A percentile compares a stretch with the other conserved stretches of the same genome.
phyloP scores from a whole-genome alignment of 2,329 filamentous ascomycete genomes.

The Exophiala dermatitidis region DNA sequence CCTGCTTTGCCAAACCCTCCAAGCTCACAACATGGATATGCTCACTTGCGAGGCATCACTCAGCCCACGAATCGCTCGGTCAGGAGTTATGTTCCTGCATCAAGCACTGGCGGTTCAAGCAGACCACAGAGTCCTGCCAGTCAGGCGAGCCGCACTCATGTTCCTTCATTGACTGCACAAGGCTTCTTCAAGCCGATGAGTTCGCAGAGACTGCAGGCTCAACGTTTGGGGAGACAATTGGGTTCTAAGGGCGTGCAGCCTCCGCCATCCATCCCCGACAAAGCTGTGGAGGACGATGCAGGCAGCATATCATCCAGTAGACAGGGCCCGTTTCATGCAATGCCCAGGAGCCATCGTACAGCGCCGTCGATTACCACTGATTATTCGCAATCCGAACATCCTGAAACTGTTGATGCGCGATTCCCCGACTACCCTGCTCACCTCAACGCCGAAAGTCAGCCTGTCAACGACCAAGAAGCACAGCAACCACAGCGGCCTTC shows the following conservation, averaged over 20 bases:
- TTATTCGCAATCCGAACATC: conserved; percentile 65
- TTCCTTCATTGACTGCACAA: conserved; percentile 78
- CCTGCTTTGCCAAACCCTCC: conserved; percentile 22
- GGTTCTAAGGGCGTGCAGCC: conserved; percentile 30
- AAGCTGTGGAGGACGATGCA: conserved; percentile 45
- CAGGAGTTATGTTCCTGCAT: conserved; percentile 29
- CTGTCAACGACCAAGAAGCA: conserved; percentile 17
- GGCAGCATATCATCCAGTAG: conserved; percentile 54
- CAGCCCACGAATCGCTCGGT: conserved; percentile 22
- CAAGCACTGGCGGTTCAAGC: conserved; percentile 41
- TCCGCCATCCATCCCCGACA: conserved; percentile 33
- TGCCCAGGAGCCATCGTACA: conserved; percentile 41
- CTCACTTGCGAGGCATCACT: conserved; percentile 24
- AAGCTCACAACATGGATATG: conserved; percentile 23
- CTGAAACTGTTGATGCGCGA: conserved; percentile 45
- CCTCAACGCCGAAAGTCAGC: conserved; percentile 14
- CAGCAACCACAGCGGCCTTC: conserved; percentile 41
- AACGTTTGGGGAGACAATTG: conserved; percentile 58
- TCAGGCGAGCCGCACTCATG: conserved; percentile 73
- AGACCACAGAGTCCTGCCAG: conserved; percentile 53
- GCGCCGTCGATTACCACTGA: conserved; percentile 75
- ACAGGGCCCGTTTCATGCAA: conserved; percentile 29
- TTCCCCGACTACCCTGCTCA: conserved; percentile 20
- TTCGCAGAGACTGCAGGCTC: conserved; percentile 86
- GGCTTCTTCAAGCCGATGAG: conserved; percentile 97